Conservation (phyloP, 1,284 basidiomycete species). For the Cyathus pygmaeus region DNA sequence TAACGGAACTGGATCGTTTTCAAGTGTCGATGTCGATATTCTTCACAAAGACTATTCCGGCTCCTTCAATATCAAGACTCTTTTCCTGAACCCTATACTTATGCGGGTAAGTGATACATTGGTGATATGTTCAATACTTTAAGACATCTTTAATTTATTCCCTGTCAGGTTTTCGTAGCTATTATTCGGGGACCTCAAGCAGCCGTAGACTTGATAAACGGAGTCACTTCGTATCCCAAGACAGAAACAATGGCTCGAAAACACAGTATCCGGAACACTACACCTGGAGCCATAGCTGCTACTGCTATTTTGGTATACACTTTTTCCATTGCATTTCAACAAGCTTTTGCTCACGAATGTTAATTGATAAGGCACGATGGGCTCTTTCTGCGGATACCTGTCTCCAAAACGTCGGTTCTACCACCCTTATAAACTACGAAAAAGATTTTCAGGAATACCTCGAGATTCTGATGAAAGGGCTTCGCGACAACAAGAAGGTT, state of each 20-base stretch:
- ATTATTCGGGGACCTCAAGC: not conserved
- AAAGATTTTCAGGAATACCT: constrained; percentile 13
- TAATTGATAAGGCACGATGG: constrained; percentile 9
- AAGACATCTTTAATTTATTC: not conserved
- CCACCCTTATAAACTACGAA: constrained; percentile 9
- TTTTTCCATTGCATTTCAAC: not conserved
- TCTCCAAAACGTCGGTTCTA: constrained; percentile 8
- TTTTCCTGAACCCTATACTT: not conserved
- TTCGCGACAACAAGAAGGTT: constrained; percentile 8
- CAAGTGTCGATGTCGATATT: not conserved
- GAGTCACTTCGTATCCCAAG: too few species aligned
- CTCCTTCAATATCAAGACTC: not conserved
- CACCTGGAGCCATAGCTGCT: not conserved
- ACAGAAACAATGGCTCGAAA: too few species aligned
- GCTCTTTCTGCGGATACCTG: constrained; percentile 3
- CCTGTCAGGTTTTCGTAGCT: not conserved
- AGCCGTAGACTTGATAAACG: too few species aligned
- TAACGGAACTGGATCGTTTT: not conserved
- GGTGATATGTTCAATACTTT: too few species aligned
- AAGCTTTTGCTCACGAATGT: not conserved
- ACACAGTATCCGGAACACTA: too few species aligned
- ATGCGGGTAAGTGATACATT: too few species aligned
- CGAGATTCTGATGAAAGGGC: constrained; percentile 4
- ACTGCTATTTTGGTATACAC: not conserved
- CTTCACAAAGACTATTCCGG: not conserved